Base-by-base conservation (phyloP, 225 moss, liverwort and hornwort genomes). In the Bryum argenteum region DNA sequence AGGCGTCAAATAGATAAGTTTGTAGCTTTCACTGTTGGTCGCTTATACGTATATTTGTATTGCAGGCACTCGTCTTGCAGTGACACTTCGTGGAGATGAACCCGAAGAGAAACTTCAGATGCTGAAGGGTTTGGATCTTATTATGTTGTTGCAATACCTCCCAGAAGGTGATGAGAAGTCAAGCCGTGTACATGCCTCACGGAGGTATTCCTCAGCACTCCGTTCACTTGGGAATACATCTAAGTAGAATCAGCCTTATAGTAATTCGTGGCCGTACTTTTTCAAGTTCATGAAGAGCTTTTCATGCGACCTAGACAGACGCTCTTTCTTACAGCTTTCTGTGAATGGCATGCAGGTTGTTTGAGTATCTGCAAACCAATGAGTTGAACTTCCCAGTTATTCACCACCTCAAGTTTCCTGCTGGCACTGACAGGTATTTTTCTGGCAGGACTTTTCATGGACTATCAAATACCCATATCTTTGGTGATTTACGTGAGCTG, bases 141-240 rank as follows among this genome's bases (percentile, higher is more conserved):
- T 80, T n/a, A 92, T 98, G 98, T 54, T 98, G 71, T 85, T 98
- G 39, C 87, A 80, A 11, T 87, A 83, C 67, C 38, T 98, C 69
- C 82, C 94, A 44, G 94, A 98, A 75, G 82, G 81, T 63, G 94
- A 94, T 67, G 74, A 89, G 71, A 89, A 83, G 72, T 92, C 94
- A 17, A 92, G 94, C 76, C 92, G 98, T 71, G 92, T 98, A 55
- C 94, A 98, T 69, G 85, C 92, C 44, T 94, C 98, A n/a, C 88
- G 94, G 69, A 88, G 91, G 91, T 85, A 66, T 17, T 64, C 72
- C 52, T 58, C 52, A 57, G 18, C 56, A 48, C 33, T 9, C 23
- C 23, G 66, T 37, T 52, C 52, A 19, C 47, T 64, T 54, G 41
- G 58, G 10, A 11, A 22, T 21, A 21, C 17, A 24, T 43, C 50